Evolutionary conservation across 75 land plant species (phyloP).

Genomic region (Azolla pinnata): DNA sequence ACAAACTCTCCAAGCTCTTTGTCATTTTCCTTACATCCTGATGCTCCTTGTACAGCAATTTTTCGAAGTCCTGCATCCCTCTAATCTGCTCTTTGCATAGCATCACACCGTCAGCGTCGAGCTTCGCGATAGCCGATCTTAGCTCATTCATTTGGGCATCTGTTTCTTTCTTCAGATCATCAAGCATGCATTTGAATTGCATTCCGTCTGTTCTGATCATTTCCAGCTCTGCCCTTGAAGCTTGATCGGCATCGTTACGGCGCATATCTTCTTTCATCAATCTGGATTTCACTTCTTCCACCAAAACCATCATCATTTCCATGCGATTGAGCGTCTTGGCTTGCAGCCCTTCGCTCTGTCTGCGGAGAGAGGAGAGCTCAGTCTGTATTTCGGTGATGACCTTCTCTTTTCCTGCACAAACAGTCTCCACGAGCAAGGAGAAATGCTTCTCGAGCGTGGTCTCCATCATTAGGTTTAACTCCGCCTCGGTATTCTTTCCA

Average conservation of each 20-base stretch:
- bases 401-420: not conserved
- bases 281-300: not conserved
- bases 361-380: slow-evolving; percentile 20
- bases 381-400: slow-evolving; percentile 13
- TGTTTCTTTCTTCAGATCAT: not conserved
- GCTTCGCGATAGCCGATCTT: not conserved
- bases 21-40: too few species aligned
- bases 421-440: not conserved
- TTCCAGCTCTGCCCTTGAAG: not conserved
- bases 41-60: too few species aligned
- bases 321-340: not conserved
- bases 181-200: not conserved
- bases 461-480: slow-evolving; percentile 2
- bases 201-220: not conserved
- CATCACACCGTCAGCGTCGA: not conserved
- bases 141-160: not conserved
- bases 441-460: slow-evolving; percentile 20
- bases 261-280: not conserved
- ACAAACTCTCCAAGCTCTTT: too few species aligned
- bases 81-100: not conserved
- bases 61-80: not conserved
- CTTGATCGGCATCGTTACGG: not conserved
- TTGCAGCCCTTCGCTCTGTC: slow-evolving; percentile 12
- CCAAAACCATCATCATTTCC: not conserved
- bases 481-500: not conserved